Evolutionary conservation across 176 grass and related monocot genomes (phyloP).

Genomic region (Lolium perenne): DNA sequence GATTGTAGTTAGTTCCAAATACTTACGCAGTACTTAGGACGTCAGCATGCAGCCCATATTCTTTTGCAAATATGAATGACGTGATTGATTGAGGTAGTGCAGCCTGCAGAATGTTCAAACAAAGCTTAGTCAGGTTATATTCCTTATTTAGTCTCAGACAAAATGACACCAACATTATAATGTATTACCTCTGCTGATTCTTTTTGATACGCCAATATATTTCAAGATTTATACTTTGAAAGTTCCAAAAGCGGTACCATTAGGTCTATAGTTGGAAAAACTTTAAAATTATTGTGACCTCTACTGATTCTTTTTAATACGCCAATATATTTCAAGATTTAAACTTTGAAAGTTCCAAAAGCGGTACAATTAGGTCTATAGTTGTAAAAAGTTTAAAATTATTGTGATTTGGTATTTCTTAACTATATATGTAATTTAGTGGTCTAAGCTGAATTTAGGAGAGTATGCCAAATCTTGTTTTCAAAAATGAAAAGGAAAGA

Average conservation of each 20-base stretch:
- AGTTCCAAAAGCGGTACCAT: background rate
- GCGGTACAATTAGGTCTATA: background rate
- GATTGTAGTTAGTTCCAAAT: conserved; percentile 29
- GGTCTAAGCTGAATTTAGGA: background rate
- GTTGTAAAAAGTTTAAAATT: background rate
- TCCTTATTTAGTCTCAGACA: conserved; percentile 19
- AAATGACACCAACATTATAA: background rate
- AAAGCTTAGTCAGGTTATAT: conserved; percentile 33
- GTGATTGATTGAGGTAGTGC: conserved; percentile 93
- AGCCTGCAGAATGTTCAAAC: conserved; percentile 60
- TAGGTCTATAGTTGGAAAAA: background rate
- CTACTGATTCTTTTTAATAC: background rate
- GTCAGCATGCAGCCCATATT: conserved; percentile 88
- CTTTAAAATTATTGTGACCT: background rate
- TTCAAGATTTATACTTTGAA: background rate
- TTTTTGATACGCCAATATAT: background rate
- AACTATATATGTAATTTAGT: background rate
- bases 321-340: conserved; percentile 9
- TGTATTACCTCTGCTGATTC: background rate
- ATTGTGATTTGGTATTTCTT: background rate
- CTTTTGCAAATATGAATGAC: conserved; percentile 92
- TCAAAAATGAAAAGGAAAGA: background rate
- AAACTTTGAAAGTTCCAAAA: background rate
- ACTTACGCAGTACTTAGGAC: conserved; percentile 97
- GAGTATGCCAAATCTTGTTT: background rate